Conservation (phyloP, 2,329 filamentous ascomycete species). For the Aspergillus sclerotialis region DNA sequence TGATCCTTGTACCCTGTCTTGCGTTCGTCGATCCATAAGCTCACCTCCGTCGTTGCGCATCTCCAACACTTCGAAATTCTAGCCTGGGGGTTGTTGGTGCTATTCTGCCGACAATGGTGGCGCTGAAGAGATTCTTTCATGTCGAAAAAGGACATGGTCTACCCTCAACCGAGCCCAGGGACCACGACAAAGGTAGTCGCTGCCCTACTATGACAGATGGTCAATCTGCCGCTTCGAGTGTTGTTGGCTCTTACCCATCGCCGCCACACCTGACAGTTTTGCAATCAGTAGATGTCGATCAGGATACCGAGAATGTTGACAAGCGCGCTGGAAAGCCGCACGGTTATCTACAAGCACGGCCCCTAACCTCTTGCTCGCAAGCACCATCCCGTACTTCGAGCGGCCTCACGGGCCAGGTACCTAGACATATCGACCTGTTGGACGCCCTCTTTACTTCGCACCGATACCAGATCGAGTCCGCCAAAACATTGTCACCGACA, state of each 20-base stretch:
- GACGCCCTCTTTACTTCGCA: conserved; percentile 33
- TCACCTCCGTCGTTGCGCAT: background rate
- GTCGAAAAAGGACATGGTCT: conserved; percentile 16
- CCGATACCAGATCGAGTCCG: conserved; percentile 16
- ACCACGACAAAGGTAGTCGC: background rate
- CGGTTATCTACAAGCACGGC: conserved; percentile 24
- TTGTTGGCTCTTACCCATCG: conserved; percentile 2
- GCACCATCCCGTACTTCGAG: conserved; percentile 16
- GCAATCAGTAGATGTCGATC: conserved; percentile 18
- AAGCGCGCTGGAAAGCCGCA: conserved; percentile 34
- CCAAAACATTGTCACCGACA: conserved; percentile 21
- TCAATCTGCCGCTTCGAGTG: background rate
- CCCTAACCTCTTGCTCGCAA: conserved; percentile 8
- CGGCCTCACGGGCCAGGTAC: conserved; percentile 12
- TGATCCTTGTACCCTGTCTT: background rate
- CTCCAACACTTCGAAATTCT: too few relatives aligned
- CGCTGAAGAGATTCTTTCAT: conserved; percentile 27
- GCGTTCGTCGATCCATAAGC: background rate
- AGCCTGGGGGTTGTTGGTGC: background rate
- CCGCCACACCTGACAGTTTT: conserved; percentile 11
- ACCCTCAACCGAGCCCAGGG: conserved; percentile 6
- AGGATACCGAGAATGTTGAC: conserved; percentile 32
- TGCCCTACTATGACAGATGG: conserved; percentile 1
- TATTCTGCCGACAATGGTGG: conserved; percentile 21
- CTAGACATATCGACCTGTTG: conserved; percentile 34